Evolutionary conservation across 2,329 filamentous ascomycete species (phyloP).

Genomic region (Talaromyces marneffei): DNA sequence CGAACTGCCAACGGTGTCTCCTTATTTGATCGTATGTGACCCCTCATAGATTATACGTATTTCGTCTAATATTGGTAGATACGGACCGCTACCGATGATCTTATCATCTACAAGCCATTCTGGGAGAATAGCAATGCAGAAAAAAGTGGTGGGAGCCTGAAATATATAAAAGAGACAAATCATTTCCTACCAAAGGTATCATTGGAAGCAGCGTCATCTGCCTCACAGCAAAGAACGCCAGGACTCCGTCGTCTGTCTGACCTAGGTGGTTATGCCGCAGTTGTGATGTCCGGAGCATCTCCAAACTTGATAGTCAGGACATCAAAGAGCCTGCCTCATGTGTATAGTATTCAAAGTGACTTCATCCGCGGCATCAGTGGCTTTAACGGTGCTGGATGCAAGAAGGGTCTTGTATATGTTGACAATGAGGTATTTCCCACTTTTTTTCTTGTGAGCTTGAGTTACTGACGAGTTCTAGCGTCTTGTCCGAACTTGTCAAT

Average conservation of each 20-base stretch:
- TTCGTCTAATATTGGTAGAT: constrained; percentile 46
- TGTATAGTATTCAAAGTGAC: constrained; percentile 65
- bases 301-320: constrained; percentile 80
- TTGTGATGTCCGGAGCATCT: constrained; percentile 75
- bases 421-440: constrained; percentile 49
- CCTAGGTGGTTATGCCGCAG: constrained; percentile 69
- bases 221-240: constrained; percentile 31
- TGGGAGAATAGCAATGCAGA: constrained; percentile 32
- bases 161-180: constrained; percentile 72
- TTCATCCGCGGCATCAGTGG: constrained; percentile 65
- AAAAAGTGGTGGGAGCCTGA: constrained; percentile 41
- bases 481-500: constrained; percentile 65
- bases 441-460: neutral
- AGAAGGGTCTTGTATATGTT: constrained; percentile 76
- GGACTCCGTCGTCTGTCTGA: constrained; percentile 41
- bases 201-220: constrained; percentile 44
- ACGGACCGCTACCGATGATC: constrained; percentile 71
- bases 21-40: constrained; percentile 70
- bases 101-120: constrained; percentile 82
- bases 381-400: constrained; percentile 71
- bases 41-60: neutral
- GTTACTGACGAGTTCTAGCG: constrained; percentile 40
- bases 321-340: constrained; percentile 66
- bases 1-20: constrained; percentile 61
- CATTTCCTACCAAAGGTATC: constrained; percentile 57